phyloP scores from a whole-genome alignment of 2,329 filamentous ascomycete genomes.

The Blumeria hordei region DNA sequence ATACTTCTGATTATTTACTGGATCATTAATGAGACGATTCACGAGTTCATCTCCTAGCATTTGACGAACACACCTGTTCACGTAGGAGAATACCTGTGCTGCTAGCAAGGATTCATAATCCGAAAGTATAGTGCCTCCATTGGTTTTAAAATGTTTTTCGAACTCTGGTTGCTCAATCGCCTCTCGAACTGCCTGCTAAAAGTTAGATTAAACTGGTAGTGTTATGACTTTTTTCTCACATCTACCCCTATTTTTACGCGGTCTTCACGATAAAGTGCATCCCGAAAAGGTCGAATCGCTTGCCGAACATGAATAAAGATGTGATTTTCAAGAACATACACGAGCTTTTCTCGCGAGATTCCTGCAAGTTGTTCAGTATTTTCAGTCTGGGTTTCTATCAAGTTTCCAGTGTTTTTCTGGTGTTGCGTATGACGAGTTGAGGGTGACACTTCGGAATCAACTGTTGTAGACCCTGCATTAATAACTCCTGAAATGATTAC shows the following conservation, averaged over 20 bases:
- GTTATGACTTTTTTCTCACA: not conserved
- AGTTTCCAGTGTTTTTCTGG: not conserved
- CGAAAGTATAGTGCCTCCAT: not conserved
- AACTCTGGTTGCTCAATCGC: constrained; percentile 1
- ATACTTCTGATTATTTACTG: not conserved
- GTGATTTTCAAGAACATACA: not conserved
- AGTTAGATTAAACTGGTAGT: not conserved
- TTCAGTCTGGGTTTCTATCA: not conserved
- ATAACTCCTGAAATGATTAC: too few species aligned
- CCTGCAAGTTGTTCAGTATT: not conserved
- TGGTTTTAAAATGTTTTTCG: constrained; percentile 1
- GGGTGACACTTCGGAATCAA: not conserved
- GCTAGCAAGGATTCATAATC: not conserved
- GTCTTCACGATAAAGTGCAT: not conserved
- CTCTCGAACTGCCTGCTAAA: not conserved
- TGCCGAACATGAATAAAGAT: not conserved
- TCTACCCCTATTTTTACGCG: not conserved
- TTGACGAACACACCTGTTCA: not conserved
- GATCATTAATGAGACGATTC: not conserved
- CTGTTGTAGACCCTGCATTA: too few species aligned
- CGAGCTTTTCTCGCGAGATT: not conserved
- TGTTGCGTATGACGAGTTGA: not conserved
- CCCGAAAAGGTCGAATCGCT: not conserved
- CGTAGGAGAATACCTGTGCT: not conserved
- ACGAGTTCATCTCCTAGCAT: not conserved